A percentile compares a stretch with the other conserved stretches of the same genome.
phyloP scores from a whole-genome alignment of 768 basidiomycete genomes.

The Rhizopogon sp. region DNA sequence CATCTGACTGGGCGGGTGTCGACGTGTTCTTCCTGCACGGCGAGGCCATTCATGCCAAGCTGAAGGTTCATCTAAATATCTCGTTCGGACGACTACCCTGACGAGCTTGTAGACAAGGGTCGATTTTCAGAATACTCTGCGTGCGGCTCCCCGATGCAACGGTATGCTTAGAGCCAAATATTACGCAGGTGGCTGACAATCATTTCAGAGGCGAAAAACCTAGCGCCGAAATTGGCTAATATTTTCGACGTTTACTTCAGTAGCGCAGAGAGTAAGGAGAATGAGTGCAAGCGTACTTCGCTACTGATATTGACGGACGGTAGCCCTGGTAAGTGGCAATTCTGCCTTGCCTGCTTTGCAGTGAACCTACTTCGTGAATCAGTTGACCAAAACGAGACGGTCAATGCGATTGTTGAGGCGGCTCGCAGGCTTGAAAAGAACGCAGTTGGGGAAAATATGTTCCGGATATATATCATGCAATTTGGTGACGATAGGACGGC shows the following conservation, averaged over 20 bases:
- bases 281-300: constrained; percentile 5
- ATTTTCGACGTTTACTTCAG: constrained; percentile 13
- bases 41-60: constrained; percentile 4
- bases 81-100: no score
- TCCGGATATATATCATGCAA: constrained; percentile 20
- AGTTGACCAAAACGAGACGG: constrained; percentile 13
- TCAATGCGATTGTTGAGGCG: constrained; percentile 4
- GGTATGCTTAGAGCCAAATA: no score
- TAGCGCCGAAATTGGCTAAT: constrained; percentile 12
- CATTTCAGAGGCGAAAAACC: not conserved
- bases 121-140: constrained; percentile 6
- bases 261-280: not conserved
- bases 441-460: constrained; percentile 10
- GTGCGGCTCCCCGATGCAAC: constrained; percentile 9
- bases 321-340: constrained; percentile 9
- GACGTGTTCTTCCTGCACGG: constrained; percentile 16
- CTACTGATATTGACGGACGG: constrained; percentile 18
- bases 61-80: not conserved
- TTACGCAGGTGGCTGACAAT: not conserved
- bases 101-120: constrained; percentile 5
- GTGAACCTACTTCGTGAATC: not conserved
- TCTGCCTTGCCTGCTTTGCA: not conserved
- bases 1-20: constrained; percentile 12
- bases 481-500: constrained; percentile 19
- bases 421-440: constrained; percentile 9